phyloP scores from a whole-genome alignment of 495 filamentous ascomycete species.

The Aspergillus diversus region DNA sequence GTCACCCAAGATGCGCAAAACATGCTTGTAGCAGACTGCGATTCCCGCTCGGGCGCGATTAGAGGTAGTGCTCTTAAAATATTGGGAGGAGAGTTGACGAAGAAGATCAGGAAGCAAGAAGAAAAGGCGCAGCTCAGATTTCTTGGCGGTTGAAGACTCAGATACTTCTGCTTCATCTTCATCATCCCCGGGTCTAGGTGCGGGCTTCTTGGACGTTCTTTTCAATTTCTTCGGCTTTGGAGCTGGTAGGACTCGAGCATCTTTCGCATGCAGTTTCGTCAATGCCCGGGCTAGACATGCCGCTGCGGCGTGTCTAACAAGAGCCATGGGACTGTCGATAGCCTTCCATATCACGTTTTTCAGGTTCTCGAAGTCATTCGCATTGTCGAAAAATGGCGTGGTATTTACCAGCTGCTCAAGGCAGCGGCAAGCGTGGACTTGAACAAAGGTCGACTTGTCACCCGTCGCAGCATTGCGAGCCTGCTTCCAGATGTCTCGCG shows the following conservation, averaged over 20 bases:
- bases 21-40: slow-evolving; percentile 81
- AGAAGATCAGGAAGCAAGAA: slow-evolving; percentile 81
- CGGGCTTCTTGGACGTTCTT: slow-evolving; percentile 69
- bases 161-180: slow-evolving; percentile 75
- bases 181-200: slow-evolving; percentile 68
- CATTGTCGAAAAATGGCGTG: slow-evolving; percentile 84
- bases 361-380: slow-evolving; percentile 87
- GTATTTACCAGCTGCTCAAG: slow-evolving; percentile 70
- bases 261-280: slow-evolving; percentile 77
- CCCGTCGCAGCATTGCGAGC: slow-evolving; percentile 72
- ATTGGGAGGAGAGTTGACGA: slow-evolving; percentile 79
- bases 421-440: slow-evolving; percentile 79
- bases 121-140: slow-evolving; percentile 65
- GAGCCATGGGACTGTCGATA: slow-evolving; percentile 74
- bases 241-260: slow-evolving; percentile 54
- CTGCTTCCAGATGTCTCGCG: slow-evolving; percentile 92
- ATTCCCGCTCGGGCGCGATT: slow-evolving; percentile 83
- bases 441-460: slow-evolving; percentile 82
- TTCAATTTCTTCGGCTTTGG: slow-evolving; percentile 76
- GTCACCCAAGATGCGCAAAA: slow-evolving; percentile 74
- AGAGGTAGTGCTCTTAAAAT: slow-evolving; percentile 76
- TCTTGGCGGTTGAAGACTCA: slow-evolving; percentile 69
- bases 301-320: slow-evolving; percentile 83
- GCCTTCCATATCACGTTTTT: slow-evolving; percentile 79
- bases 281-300: slow-evolving; percentile 78